Conservation (phyloP, 164 flowering plant genomes). For the Nymphaea thermarum region DNA sequence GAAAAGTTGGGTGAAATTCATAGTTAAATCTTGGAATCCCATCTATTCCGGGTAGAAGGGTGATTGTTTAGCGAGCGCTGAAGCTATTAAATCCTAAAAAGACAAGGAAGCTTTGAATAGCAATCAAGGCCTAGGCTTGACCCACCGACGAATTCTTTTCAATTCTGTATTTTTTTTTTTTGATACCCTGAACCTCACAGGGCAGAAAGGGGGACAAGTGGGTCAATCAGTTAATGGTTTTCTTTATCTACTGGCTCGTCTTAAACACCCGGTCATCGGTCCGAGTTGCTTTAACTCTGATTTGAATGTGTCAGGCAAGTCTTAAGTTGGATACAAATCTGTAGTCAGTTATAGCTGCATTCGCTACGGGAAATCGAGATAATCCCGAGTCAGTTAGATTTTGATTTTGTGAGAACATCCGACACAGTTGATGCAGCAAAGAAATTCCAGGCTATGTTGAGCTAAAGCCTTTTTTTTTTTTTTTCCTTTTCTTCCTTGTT, state of each 20-base stretch:
- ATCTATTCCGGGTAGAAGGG: no score
- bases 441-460: not conserved
- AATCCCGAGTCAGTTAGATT: not conserved
- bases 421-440: not conserved
- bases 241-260: not conserved
- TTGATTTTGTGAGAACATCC: not conserved
- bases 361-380: not conserved
- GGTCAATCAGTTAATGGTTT: not conserved
- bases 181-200: no score
- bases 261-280: not conserved
- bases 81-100: no score
- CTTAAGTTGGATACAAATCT: not conserved
- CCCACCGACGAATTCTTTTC: no score
- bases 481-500: not conserved
- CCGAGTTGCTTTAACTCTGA: not conserved
- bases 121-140: no score
- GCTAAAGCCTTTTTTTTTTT: no score
- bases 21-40: no score
- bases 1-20: no score
- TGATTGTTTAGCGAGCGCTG: no score
- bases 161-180: no score
- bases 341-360: not conserved
- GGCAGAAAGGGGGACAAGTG: not conserved
- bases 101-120: no score
- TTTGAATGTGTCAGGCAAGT: not conserved